Conservation (phyloP, 441 rosid species). For the Eruca vesicaria region DNA sequence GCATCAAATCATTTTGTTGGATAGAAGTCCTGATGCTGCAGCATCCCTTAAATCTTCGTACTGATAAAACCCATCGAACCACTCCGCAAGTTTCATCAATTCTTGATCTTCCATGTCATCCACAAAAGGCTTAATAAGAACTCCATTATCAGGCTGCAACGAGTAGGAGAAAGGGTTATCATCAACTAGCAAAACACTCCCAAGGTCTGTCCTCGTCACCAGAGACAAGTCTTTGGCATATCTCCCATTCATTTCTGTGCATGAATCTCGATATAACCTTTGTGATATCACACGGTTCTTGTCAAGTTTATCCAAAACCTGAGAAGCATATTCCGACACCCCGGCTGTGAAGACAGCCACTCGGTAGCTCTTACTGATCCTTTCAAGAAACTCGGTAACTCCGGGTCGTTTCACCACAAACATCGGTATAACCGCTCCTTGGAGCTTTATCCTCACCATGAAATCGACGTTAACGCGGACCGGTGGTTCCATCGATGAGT, state of each 20-base stretch:
- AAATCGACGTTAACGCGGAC: slow-evolving; percentile 48
- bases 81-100: slow-evolving; percentile 51
- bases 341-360: slow-evolving; percentile 91
- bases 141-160: slow-evolving; percentile 77
- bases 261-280: slow-evolving; percentile 67
- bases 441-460: slow-evolving; percentile 55
- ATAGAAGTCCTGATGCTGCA: slow-evolving; percentile 52
- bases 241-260: slow-evolving; percentile 61
- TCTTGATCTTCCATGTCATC: slow-evolving; percentile 62
- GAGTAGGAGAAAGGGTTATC: slow-evolving; percentile 81
- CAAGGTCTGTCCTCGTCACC: slow-evolving; percentile 55
- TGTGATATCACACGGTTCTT: slow-evolving; percentile 50
- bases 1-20: slow-evolving; percentile 19
- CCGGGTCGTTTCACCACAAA: slow-evolving; percentile 87
- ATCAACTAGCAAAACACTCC: slow-evolving; percentile 68
- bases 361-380: slow-evolving; percentile 49
- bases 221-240: slow-evolving; percentile 65
- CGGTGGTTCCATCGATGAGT: slow-evolving; percentile 73
- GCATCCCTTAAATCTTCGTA: slow-evolving; percentile 78
- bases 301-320: slow-evolving; percentile 66
- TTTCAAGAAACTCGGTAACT: slow-evolving; percentile 62
- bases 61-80: slow-evolving; percentile 53
- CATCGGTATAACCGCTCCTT: slow-evolving; percentile 54
- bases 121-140: slow-evolving; percentile 60
- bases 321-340: slow-evolving; percentile 69